Evolutionary conservation across 495 filamentous ascomycete species (phyloP).

Genomic region (Xylaria flabelliformis): DNA sequence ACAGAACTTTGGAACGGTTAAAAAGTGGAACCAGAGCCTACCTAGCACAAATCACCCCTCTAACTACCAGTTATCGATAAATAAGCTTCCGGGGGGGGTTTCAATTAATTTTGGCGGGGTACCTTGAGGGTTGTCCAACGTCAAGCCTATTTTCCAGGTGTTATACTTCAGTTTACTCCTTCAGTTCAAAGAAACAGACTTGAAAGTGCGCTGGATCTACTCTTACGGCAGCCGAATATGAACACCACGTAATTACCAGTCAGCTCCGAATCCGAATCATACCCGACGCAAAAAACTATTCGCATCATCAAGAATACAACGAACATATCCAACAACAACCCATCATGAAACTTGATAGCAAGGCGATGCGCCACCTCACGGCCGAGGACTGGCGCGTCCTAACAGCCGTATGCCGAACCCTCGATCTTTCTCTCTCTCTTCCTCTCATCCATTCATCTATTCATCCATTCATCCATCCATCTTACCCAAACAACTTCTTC

Average conservation of each 20-base stretch:
- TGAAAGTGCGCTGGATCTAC: not conserved
- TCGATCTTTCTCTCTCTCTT: not conserved
- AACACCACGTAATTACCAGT: not conserved
- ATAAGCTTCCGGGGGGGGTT: conserved; percentile 22
- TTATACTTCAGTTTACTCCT: not conserved
- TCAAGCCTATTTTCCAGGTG: not conserved
- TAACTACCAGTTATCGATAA: conserved; percentile 26
- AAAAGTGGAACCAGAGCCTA: not conserved
- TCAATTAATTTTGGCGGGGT: conserved; percentile 43
- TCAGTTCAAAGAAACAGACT: not conserved
- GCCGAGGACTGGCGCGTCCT: conserved; percentile 95
- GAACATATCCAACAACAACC: conserved; percentile 9
- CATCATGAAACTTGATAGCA: conserved; percentile 91
- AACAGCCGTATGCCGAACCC: conserved; percentile 70
- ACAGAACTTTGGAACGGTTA: not conserved
- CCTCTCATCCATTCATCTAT: not conserved
- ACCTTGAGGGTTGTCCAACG: not conserved
- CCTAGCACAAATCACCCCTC: conserved; percentile 2
- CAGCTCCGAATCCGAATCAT: not conserved
- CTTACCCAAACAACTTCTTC: not conserved
- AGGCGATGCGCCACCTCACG: conserved; percentile 88
- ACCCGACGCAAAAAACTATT: not conserved
- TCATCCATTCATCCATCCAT: not conserved
- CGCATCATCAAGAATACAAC: not conserved
- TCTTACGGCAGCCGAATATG: not conserved